Evolutionary conservation across 1,284 basidiomycete genomes (phyloP).

Genomic region (Leccinum angustisporum): DNA sequence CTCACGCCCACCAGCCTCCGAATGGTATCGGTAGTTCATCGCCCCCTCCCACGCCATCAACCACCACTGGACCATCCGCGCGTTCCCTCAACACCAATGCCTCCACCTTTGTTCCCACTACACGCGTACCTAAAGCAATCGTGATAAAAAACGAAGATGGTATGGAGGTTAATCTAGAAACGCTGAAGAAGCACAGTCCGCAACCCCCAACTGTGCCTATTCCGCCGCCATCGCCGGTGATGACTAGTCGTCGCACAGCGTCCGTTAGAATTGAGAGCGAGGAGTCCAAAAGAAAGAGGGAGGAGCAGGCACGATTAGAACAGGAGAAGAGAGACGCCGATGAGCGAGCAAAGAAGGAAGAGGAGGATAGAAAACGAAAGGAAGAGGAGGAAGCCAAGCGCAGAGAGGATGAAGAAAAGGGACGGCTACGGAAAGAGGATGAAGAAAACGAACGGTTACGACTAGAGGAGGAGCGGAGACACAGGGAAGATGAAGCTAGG

Average conservation of each 20-base stretch:
- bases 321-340: slow-evolving; percentile 38
- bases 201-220: slow-evolving; percentile 42
- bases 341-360: slow-evolving; percentile 35
- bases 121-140: slow-evolving; percentile 29
- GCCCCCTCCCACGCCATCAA: slow-evolving; percentile 67
- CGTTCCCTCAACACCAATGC: slow-evolving; percentile 61
- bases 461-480: no score
- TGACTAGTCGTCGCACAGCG: slow-evolving; percentile 34
- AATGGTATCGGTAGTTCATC: slow-evolving; percentile 54
- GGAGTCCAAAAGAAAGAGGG: slow-evolving; percentile 51
- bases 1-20: slow-evolving; percentile 49
- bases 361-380: slow-evolving; percentile 41
- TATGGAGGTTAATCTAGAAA: slow-evolving; percentile 56
- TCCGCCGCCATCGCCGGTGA: slow-evolving; percentile 41
- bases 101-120: slow-evolving; percentile 58
- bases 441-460: no score
- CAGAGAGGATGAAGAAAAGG: slow-evolving; percentile 39
- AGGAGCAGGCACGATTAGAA: slow-evolving; percentile 51
- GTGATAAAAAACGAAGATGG: slow-evolving; percentile 51
- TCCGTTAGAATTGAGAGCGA: slow-evolving; percentile 58
- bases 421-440: slow-evolving; percentile 29
- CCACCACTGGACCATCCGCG: slow-evolving; percentile 40
- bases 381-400: slow-evolving; percentile 38
- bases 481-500: no score
- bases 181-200: slow-evolving; percentile 48